phyloP scores from a whole-genome alignment of 2,329 filamentous ascomycete genomes.

The Talaromyces sp. region DNA sequence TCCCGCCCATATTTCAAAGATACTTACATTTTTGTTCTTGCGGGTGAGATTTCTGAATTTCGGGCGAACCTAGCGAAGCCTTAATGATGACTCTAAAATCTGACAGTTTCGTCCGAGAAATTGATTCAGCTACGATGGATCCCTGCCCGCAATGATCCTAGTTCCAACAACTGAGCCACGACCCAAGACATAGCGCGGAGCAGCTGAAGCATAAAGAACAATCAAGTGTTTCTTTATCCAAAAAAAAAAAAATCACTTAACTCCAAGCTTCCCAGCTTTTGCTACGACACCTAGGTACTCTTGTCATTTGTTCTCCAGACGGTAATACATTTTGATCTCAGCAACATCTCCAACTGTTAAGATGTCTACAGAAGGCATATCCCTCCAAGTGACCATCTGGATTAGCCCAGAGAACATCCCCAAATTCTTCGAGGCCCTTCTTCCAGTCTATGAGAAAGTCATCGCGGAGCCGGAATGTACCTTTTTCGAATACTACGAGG shows the following conservation, averaged over 20 bases:
- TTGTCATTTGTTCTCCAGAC: too few species aligned
- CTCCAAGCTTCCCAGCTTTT: background rate
- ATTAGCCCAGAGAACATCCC: slow-evolving; percentile 23
- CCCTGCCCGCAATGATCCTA: too few species aligned
- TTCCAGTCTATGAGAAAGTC: slow-evolving; percentile 40
- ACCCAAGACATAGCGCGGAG: background rate
- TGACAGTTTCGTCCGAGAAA: background rate
- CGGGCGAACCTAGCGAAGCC: background rate
- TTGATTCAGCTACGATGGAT: background rate
- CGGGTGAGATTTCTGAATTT: background rate
- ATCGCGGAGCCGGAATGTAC: slow-evolving; percentile 43
- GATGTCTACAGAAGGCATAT: slow-evolving; percentile 1
- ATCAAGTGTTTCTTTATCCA: background rate
- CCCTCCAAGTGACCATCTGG: slow-evolving; percentile 8
- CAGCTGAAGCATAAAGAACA: background rate
- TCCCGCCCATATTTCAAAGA: background rate
- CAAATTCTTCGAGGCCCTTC: slow-evolving; percentile 34
- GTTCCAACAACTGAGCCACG: background rate
- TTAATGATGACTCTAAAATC: background rate
- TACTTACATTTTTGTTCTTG: background rate
- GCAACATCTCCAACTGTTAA: background rate
- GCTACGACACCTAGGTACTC: too few species aligned
- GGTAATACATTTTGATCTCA: too few species aligned
- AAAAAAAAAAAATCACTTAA: background rate
- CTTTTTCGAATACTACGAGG: slow-evolving; percentile 45